These are phyloP conservation scores for Nannochloris sp. DNA, from an alignment of 139 green algal species.

Conservation along the genomic window DNA sequence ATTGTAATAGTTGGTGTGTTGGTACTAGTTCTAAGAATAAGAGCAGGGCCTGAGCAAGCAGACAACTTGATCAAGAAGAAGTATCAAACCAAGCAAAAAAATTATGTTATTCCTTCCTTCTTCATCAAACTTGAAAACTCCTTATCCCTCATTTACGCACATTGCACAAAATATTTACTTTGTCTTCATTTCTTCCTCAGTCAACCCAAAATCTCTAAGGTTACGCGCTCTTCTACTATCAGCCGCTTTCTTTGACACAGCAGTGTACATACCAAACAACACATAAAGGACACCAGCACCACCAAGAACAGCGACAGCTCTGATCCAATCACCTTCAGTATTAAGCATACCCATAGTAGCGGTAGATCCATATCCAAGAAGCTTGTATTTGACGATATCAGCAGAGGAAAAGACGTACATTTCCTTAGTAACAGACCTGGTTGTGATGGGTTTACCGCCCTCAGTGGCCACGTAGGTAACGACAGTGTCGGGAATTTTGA, in stretches of 20 bases:
- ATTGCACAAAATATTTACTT: too few species aligned
- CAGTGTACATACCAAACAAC: background rate
- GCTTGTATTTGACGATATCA: slow-evolving; percentile 2
- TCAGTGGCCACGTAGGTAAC: background rate
- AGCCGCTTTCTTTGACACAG: background rate
- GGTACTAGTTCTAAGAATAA: too few species aligned
- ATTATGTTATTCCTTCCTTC: too few species aligned
- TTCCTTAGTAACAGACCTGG: background rate
- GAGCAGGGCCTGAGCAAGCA: too few species aligned
- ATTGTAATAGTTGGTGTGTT: too few species aligned
- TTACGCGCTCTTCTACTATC: background rate
- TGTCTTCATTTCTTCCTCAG: slow-evolving; percentile 2
- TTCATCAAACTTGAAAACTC: too few species aligned
- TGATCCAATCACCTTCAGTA: slow-evolving; percentile 3
- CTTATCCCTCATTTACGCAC: too few species aligned
- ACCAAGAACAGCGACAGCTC: background rate
- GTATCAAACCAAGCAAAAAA: too few species aligned
- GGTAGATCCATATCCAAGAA: background rate
- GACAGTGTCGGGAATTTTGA: background rate
- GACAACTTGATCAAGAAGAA: too few species aligned
- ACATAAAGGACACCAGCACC: background rate
- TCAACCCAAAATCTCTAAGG: slow-evolving; percentile 4
- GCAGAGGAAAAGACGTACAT: background rate
- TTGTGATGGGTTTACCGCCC: background rate
- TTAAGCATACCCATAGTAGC: slow-evolving; percentile 5